These are phyloP conservation scores for Trametes villosa DNA, from an alignment of 768 basidiomycete genomes.

Conservation along the genomic window DNA sequence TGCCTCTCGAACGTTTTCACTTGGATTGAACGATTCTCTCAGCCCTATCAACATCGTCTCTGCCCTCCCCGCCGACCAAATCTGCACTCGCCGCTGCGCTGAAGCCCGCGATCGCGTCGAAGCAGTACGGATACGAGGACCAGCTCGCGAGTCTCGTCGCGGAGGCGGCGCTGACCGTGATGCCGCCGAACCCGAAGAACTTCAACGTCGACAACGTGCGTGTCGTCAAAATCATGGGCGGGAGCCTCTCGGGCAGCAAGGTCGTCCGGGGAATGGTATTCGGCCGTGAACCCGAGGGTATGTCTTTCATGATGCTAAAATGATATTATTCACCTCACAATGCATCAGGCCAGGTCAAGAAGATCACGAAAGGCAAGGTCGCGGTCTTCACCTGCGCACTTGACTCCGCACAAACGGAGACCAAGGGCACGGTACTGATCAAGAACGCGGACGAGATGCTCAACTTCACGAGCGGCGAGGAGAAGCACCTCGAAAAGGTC, in stretches of 20 bases:
- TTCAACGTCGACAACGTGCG: slow-evolving; percentile 99
- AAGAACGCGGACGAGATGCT: slow-evolving; percentile 96
- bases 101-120: slow-evolving; percentile 92
- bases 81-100: slow-evolving; percentile 74
- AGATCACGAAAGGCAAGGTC: slow-evolving; percentile 85
- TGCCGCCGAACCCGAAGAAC: slow-evolving; percentile 85
- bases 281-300: slow-evolving; percentile 92
- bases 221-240: slow-evolving; percentile 98
- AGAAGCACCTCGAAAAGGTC: slow-evolving; percentile 93
- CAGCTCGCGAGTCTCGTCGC: slow-evolving; percentile 81
- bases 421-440: slow-evolving; percentile 96
- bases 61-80: slow-evolving; percentile 75
- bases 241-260: slow-evolving; percentile 76
- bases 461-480: slow-evolving; percentile 95
- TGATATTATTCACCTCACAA: no score
- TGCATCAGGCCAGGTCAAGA: slow-evolving; percentile 86
- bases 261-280: slow-evolving; percentile 99
- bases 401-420: slow-evolving; percentile 96
- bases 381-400: slow-evolving; percentile 93
- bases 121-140: slow-evolving; percentile 95
- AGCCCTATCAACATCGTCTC: slow-evolving; percentile 73
- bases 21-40: not conserved
- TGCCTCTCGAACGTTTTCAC: no score
- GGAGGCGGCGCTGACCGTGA: slow-evolving; percentile 90
- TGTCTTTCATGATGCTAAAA: slow-evolving; percentile 25